A percentile compares a stretch with the other conserved stretches of the same genome.
phyloP scores from a whole-genome alignment of 2,329 filamentous ascomycete species.

The Emergomyces orientalis region DNA sequence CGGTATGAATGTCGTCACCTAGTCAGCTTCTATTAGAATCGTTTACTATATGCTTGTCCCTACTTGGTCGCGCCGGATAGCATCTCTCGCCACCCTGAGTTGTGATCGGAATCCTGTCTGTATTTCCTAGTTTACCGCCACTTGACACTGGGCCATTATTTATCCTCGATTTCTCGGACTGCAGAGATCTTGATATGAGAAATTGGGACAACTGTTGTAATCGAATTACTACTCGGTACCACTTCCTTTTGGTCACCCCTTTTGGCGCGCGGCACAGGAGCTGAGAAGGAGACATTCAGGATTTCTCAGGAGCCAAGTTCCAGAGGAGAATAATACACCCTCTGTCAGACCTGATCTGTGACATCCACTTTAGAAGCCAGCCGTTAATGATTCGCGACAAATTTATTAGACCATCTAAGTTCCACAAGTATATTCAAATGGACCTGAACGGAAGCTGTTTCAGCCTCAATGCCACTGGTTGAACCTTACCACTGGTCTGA shows the following conservation, averaged over 20 bases:
- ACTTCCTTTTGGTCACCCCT: no score
- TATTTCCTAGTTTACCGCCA: neutral
- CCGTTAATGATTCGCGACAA: neutral
- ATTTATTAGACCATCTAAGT: neutral
- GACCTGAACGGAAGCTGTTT: neutral
- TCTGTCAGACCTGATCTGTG: neutral
- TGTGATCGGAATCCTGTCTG: neutral
- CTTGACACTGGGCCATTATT: no score
- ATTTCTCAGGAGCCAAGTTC: neutral
- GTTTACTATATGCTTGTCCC: neutral
- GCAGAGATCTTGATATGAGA: neutral
- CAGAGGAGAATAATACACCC: neutral
- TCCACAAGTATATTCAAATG: neutral
- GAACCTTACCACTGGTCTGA: neutral
- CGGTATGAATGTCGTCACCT: neutral
- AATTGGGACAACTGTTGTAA: neutral
- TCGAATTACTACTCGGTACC: neutral
- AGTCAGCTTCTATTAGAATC: neutral
- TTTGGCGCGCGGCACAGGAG: neutral
- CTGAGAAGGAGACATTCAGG: neutral
- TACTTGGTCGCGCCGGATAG: neutral
- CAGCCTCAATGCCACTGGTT: neutral
- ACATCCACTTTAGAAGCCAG: neutral
- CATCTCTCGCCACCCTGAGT: neutral
- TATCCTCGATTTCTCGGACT: neutral